Conservation (phyloP, 805 yeast species). For the Cyberlindnera meyerae region DNA sequence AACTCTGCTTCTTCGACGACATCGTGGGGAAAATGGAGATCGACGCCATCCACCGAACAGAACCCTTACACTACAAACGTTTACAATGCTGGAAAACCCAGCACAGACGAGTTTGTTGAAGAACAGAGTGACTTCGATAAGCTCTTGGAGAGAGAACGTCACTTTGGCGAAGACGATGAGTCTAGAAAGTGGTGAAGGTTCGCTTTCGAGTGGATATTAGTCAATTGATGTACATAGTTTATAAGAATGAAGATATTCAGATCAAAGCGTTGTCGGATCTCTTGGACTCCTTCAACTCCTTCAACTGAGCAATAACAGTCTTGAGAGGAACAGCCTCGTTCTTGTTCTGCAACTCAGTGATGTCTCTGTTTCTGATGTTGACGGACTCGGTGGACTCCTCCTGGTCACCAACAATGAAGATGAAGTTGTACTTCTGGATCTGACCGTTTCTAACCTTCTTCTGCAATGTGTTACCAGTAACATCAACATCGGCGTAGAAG, state of each 20-base stretch:
- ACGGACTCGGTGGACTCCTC: slow-evolving; percentile 78
- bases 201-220: no score
- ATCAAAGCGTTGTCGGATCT: slow-evolving; percentile 58
- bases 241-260: slow-evolving; percentile 3
- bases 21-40: slow-evolving; percentile 29
- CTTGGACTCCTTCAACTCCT: slow-evolving; percentile 63
- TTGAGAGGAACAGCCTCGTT: slow-evolving; percentile 74
- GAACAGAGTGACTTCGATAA: slow-evolving; percentile 22
- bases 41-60: slow-evolving; percentile 3
- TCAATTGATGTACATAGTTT: not conserved
- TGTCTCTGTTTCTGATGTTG: slow-evolving; percentile 95
- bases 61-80: slow-evolving; percentile 16
- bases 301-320: slow-evolving; percentile 65
- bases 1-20: not conserved
- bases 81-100: slow-evolving; percentile 6
- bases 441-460: slow-evolving; percentile 98
- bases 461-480: slow-evolving; percentile 92
- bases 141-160: slow-evolving; percentile 24
- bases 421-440: slow-evolving; percentile 88
- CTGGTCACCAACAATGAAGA: slow-evolving; percentile 95
- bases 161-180: slow-evolving; percentile 14
- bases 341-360: slow-evolving; percentile 88
- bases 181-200: slow-evolving; percentile 15
- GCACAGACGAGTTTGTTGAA: not conserved
- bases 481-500: slow-evolving; percentile 88